These are phyloP conservation scores for Mercurialis annua DNA, from an alignment of 345 rosid genomes.

Conservation along the genomic window DNA sequence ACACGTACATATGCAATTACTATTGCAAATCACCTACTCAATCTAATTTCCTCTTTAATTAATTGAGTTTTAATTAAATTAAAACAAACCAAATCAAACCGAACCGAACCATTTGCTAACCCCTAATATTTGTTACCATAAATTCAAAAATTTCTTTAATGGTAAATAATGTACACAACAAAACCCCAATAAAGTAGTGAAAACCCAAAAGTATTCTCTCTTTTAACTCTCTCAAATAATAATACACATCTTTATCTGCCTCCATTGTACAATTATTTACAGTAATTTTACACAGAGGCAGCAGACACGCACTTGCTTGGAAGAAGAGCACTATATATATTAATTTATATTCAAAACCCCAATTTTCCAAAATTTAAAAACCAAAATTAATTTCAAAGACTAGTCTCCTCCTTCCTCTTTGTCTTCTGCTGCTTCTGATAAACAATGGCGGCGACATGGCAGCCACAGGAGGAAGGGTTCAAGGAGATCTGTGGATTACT, in stretches of 20 bases:
- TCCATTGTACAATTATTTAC: not conserved
- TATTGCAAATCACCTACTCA: no score
- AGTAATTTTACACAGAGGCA: not conserved
- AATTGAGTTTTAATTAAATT: no score
- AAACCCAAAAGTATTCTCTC: no score
- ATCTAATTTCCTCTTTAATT: no score
- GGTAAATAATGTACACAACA: no score
- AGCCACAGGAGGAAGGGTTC: conserved; percentile 82
- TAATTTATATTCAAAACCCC: no score
- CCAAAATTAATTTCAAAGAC: not conserved
- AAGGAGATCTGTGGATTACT: conserved; percentile 76
- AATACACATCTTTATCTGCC: not conserved
- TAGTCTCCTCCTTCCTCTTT: conserved; percentile 1
- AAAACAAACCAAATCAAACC: no score
- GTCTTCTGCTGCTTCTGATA: not conserved
- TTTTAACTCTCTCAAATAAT: not conserved
- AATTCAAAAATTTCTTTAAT: no score
- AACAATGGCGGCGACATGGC: conserved; percentile 47
- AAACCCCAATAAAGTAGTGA: no score
- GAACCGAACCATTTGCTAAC: no score
- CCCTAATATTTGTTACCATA: no score
- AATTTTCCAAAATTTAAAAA: not conserved
- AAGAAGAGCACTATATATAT: not conserved
- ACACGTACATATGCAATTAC: no score
- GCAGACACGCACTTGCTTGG: not conserved